Percentiles rank a stretch among this genome's conserved stretches.
Conservation (phyloP, 2,329 filamentous ascomycete genomes). For the Cladosporium sp. region DNA sequence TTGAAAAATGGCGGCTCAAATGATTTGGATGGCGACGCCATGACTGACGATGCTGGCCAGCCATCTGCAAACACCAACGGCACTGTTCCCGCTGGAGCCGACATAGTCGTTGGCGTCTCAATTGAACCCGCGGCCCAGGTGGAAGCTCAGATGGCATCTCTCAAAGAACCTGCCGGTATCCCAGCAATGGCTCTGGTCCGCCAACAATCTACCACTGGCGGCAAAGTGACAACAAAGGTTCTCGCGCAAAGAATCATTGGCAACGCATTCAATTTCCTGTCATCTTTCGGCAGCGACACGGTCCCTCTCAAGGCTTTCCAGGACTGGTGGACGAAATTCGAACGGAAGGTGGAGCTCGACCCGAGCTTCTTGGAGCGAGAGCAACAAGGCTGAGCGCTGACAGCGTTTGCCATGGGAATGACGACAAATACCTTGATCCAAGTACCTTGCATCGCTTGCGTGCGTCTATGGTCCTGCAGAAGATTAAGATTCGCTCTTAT, state of each 20-base stretch:
- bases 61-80: conserved; percentile 25
- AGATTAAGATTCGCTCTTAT: neutral
- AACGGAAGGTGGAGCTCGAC: conserved; percentile 79
- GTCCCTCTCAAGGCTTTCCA: conserved; percentile 94
- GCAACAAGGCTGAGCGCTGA: conserved; percentile 38
- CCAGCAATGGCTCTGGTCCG: conserved; percentile 40
- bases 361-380: conserved; percentile 83
- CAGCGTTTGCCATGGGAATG: neutral
- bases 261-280: conserved; percentile 95
- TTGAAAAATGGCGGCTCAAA: conserved; percentile 39
- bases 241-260: conserved; percentile 92
- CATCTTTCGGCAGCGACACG: conserved; percentile 84
- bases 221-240: conserved; percentile 64
- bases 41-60: conserved; percentile 42
- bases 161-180: conserved; percentile 45
- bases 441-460: neutral
- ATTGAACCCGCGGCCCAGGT: conserved; percentile 77
- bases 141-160: conserved; percentile 63
- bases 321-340: conserved; percentile 98
- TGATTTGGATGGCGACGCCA: conserved; percentile 53
- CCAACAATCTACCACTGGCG: conserved; percentile 22
- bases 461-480: neutral
- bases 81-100: conserved; percentile 33
- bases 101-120: conserved; percentile 77
- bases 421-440: neutral